phyloP scores from a whole-genome alignment of 2,329 filamentous ascomycete genomes.

The Emmonsia crescens region DNA sequence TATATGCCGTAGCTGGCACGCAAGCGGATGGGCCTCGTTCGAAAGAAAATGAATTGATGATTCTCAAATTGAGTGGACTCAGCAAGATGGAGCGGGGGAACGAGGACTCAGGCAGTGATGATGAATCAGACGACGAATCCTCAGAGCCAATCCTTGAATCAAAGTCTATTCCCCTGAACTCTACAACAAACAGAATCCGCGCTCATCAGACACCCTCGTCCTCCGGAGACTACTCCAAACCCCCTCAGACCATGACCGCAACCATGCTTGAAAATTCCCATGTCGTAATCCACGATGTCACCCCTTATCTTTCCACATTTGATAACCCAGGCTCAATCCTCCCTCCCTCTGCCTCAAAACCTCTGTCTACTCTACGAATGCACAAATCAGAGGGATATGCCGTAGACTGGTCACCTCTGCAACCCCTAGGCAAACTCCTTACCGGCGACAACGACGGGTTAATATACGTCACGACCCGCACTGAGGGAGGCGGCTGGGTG shows the following conservation, averaged over 20 bases:
- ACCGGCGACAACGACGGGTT: constrained; percentile 85
- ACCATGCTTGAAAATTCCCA: constrained; percentile 85
- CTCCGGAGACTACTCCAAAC: constrained; percentile 50
- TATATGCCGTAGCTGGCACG: constrained; percentile 90
- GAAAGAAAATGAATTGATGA: constrained; percentile 85
- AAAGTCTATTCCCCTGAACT: constrained; percentile 72
- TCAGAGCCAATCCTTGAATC: constrained; percentile 89
- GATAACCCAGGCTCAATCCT: constrained; percentile 77
- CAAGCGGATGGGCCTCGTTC: constrained; percentile 68
- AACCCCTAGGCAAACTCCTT: constrained; percentile 71
- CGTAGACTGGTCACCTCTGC: constrained; percentile 85
- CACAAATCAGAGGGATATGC: constrained; percentile 94
- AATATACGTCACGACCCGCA: constrained; percentile 80
- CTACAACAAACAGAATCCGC: constrained; percentile 89
- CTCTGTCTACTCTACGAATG: constrained; percentile 73
- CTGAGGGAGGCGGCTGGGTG: constrained; percentile 78
- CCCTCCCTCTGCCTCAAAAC: constrained; percentile 75
- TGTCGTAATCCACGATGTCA: constrained; percentile 89
- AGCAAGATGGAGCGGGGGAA: constrained; percentile 70
- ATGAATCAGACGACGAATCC: constrained; percentile 48
- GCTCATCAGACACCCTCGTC: constrained; percentile 65
- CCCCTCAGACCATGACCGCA: constrained; percentile 75
- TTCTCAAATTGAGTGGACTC: constrained; percentile 90
- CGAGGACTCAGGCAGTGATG: constrained; percentile 48
- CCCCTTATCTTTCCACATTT: constrained; percentile 77